Evolutionary conservation across 495 filamentous ascomycete species (phyloP).

Genomic region (Penicillium paradoxum): DNA sequence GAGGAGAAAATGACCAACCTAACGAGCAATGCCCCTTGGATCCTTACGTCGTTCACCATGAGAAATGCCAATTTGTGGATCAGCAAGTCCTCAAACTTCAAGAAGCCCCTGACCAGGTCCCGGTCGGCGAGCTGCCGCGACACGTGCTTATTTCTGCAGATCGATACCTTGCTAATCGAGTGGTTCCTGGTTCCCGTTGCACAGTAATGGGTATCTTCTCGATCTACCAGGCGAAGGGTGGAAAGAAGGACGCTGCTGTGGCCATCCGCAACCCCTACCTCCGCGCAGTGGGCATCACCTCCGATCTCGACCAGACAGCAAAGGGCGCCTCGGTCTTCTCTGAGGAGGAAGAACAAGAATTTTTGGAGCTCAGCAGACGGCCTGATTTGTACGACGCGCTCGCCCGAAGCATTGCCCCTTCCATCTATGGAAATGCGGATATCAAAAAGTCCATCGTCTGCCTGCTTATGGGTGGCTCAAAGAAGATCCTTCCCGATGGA

Average conservation of each 20-base stretch:
- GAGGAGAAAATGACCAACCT: constrained; percentile 49
- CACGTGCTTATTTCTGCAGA: constrained; percentile 95
- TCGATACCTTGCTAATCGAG: constrained; percentile 90
- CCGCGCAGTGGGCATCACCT: constrained; percentile 88
- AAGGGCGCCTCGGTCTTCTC: constrained; percentile 84
- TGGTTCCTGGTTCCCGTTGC: constrained; percentile 91
- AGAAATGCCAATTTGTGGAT: constrained; percentile 92
- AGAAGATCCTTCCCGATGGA: constrained; percentile 97
- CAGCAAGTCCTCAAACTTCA: constrained; percentile 98
- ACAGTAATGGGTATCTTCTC: constrained; percentile 97
- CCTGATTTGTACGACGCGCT: constrained; percentile 90
- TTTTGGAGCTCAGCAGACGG: constrained; percentile 83
- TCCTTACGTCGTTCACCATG: constrained; percentile 92
- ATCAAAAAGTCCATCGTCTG: constrained; percentile 99
- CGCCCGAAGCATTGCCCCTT: constrained; percentile 89
- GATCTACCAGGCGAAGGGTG: constrained; percentile 88
- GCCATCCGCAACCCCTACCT: constrained; percentile 96
- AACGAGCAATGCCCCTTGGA: constrained; percentile 81
- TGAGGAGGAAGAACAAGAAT: constrained; percentile 97
- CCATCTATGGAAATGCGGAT: constrained; percentile 92
- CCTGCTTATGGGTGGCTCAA: constrained; percentile 89
- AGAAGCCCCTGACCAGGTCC: constrained; percentile 96
- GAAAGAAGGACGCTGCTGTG: constrained; percentile 79
- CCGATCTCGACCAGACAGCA: constrained; percentile 81
- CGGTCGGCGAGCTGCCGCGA: constrained; percentile 91